Evolutionary conservation across 106 monocot genomes (phyloP).

Genomic region (Hemerocallis citrina): DNA sequence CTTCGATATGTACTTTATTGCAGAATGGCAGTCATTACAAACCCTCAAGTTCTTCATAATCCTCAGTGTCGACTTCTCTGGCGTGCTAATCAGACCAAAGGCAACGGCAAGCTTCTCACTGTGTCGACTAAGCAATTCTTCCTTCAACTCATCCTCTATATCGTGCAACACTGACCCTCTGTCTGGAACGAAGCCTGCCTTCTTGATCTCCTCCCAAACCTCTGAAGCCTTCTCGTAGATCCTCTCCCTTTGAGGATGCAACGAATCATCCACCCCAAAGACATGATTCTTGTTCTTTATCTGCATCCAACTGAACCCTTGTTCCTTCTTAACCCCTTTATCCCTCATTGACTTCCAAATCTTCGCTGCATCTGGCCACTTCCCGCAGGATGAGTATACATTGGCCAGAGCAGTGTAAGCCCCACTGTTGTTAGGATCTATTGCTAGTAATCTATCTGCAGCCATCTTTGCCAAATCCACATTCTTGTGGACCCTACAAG

Average conservation of each 20-base stretch:
- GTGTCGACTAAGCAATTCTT: conserved; percentile 56
- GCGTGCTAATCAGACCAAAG: conserved; percentile 69
- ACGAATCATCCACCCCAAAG: conserved; percentile 58
- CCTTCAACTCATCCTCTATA: conserved; percentile 79
- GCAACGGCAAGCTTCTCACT: conserved; percentile 89
- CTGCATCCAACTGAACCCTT: conserved; percentile 75
- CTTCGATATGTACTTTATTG: conserved; percentile 66
- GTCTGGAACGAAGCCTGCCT: conserved; percentile 72
- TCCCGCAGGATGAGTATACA: conserved; percentile 76
- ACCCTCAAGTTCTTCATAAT: conserved; percentile 93
- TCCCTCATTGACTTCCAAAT: conserved; percentile 81
- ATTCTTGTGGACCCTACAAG: conserved; percentile 75
- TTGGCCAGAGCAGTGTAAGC: conserved; percentile 93
- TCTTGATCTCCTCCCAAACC: conserved; percentile 75
- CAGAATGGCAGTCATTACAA: conserved; percentile 78
- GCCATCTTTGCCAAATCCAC: conserved; percentile 56
- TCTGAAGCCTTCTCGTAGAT: conserved; percentile 45
- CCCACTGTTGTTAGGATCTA: conserved; percentile 73
- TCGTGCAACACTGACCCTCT: conserved; percentile 67
- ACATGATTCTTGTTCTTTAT: conserved; percentile 54
- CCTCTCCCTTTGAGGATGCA: conserved; percentile 57
- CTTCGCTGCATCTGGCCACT: conserved; percentile 63
- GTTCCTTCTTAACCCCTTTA: conserved; percentile 70
- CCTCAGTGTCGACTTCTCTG: conserved; percentile 53
- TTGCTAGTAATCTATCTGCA: conserved; percentile 47